Evolutionary conservation across 129 eudicot genomes (phyloP).

Genomic region (Apium graveolens): DNA sequence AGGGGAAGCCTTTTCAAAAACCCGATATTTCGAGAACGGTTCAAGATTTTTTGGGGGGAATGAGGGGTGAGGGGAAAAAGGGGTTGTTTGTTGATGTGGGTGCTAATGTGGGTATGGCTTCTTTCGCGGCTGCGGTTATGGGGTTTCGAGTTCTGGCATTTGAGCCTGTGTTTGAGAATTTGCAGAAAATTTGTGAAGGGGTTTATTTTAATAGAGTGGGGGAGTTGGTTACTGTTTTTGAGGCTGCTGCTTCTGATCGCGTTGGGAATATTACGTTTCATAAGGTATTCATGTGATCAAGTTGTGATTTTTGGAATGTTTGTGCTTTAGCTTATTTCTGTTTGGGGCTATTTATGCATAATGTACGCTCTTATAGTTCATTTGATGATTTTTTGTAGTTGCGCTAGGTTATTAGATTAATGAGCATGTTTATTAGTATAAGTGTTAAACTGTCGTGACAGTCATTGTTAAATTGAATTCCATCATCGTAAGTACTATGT

Average conservation of each 20-base stretch:
- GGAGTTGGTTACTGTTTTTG: conserved; percentile 65
- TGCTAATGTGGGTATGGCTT: conserved; percentile 96
- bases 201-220: conserved; percentile 70
- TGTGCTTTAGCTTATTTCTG: neutral
- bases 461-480: neutral
- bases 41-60: conserved; percentile 64
- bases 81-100: conserved; percentile 88
- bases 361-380: neutral
- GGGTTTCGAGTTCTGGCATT: conserved; percentile 77
- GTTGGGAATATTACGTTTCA: conserved; percentile 78
- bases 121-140: conserved; percentile 94
- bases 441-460: neutral
- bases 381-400: neutral
- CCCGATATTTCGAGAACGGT: conserved; percentile 78
- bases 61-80: conserved; percentile 37
- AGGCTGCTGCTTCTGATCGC: conserved; percentile 89
- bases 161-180: conserved; percentile 93
- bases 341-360: neutral
- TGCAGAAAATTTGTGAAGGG: conserved; percentile 93
- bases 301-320: neutral
- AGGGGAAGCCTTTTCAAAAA: conserved; percentile 62
- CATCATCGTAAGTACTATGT: neutral
- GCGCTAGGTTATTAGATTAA: neutral
- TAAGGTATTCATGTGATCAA: conserved; percentile 39
- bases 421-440: neutral